A percentile compares a stretch with the other conserved stretches of the same genome.
Conservation (phyloP, 805 yeast genomes). For the Candida michaelii region DNA sequence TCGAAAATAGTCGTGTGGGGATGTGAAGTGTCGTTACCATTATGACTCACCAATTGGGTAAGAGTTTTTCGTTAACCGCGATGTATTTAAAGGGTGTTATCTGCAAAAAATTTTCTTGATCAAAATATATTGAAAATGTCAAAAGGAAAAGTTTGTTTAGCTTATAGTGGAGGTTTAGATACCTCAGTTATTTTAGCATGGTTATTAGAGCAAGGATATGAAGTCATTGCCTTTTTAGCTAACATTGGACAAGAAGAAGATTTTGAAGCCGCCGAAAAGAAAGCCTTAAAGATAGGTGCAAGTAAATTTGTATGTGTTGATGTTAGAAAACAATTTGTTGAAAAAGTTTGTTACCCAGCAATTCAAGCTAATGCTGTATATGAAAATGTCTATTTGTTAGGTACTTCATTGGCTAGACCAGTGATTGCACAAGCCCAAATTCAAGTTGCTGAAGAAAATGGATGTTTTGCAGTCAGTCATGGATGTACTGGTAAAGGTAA, state of each 20-base stretch:
- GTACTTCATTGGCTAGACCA: conserved; percentile 98
- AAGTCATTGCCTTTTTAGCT: conserved; percentile 97
- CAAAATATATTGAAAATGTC: conserved; percentile 58
- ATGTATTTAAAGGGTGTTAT: conserved; percentile 18
- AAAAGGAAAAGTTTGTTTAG: conserved; percentile 98
- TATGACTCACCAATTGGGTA: conserved; percentile 4
- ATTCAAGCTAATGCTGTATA: conserved; percentile 96
- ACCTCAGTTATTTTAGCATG: conserved; percentile 97
- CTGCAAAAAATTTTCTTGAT: background rate
- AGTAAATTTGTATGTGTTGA: conserved; percentile 92
- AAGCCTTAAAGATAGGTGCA: conserved; percentile 96
- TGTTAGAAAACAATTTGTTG: conserved; percentile 94
- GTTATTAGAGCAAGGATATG: conserved; percentile 97
- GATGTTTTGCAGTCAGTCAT: conserved; percentile 97
- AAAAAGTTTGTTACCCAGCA: conserved; percentile 92
- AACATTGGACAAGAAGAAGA: conserved; percentile 99
- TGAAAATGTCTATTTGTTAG: conserved; percentile 94
- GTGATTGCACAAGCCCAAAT: conserved; percentile 98
- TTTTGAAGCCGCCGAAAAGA: conserved; percentile 93
- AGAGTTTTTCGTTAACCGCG: conserved; percentile 23
- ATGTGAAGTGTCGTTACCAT: no score
- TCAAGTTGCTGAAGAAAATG: conserved; percentile 93
- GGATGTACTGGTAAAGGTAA: conserved; percentile 99
- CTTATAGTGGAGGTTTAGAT: conserved; percentile 98
- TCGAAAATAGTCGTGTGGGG: no score